Evolutionary conservation across 768 basidiomycete genomes (phyloP).

Genomic region (Russula emetica): DNA sequence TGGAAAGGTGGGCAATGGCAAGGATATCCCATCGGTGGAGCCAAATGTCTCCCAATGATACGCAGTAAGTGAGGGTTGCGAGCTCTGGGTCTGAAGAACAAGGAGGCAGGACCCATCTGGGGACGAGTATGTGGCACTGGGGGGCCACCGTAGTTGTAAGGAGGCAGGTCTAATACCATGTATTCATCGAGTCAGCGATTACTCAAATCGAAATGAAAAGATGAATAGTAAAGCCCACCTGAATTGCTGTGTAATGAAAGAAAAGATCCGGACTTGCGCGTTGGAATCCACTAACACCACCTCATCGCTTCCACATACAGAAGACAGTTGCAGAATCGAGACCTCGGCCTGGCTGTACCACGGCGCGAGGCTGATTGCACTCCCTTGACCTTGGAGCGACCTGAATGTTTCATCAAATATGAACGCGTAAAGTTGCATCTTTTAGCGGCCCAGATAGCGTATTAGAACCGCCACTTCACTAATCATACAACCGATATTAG

Average conservation of each 20-base stretch:
- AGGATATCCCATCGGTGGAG: constrained; percentile 40
- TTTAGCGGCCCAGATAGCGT: not conserved
- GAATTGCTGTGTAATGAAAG: constrained; percentile 49
- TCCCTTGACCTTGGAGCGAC: constrained; percentile 42
- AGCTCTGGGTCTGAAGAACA: constrained; percentile 30
- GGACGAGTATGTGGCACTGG: constrained; percentile 40
- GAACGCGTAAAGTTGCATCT: constrained; percentile 43
- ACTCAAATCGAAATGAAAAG: not conserved
- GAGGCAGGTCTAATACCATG: constrained; percentile 40
- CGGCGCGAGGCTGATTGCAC: constrained; percentile 36
- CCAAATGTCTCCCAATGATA: constrained; percentile 60
- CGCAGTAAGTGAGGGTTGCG: constrained; percentile 32
- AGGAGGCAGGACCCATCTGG: constrained; percentile 55
- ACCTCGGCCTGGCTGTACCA: constrained; percentile 41
- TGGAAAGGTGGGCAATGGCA: constrained; percentile 35
- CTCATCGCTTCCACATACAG: constrained; percentile 50
- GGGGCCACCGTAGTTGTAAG: constrained; percentile 37
- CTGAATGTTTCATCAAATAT: constrained; percentile 44
- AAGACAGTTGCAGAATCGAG: constrained; percentile 38
- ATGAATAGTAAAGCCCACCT: constrained; percentile 36
- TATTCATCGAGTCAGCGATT: not conserved
- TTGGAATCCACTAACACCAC: constrained; percentile 46
- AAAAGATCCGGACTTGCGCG: constrained; percentile 46
- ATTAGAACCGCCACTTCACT: not conserved
- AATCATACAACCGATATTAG: not conserved